Base-by-base conservation (phyloP, 495 filamentous ascomycete species). In the Penicillium soppii region DNA sequence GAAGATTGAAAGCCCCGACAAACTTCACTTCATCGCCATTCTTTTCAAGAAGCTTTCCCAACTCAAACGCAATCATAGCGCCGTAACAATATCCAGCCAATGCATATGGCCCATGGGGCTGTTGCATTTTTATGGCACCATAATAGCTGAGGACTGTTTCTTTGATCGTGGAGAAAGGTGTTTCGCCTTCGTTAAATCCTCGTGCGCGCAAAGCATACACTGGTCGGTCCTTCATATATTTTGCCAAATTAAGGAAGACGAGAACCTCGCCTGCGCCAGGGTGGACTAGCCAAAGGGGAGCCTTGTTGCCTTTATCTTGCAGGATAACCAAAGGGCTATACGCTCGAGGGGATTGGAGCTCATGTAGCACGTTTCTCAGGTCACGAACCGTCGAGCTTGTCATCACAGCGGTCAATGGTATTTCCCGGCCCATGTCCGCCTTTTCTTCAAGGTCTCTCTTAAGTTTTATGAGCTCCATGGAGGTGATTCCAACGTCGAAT, bases 51-150 rank as follows among this genome's bases (percentile, higher is more conserved):
- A 54, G 10, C 56, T 83, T 83, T 19, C 68, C 58, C 3, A 77
- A 53, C 50, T 85, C 82, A 27, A 82, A 86, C 2, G 80, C 76
- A 7, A 82, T 38, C 65, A 82, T 78, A 0, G 54, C 50, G 7
- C 82, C 82, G 50, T 71, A 80, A 1, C 65, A 76, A 58, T 82
- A 86, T 3, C 82, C 82, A 0, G 76, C 76, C 2, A 86, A 47
- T 4, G 76, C 73, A 52, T 86, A 84, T 0, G 82, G 81, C 3
- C 82, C 82, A 0, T 59, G 15, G 0, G 80, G 80, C 56, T 84
- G 80, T 3, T 49, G 44, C 17, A 40, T 13, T 19, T 71, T 72
- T 51, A 86, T 73, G 4, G 72, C 70, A 0, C 30, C 26, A 27
- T 62, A 50, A 57, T 83, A 86, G 0, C 65, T 74, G 0, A 43